Conservation (phyloP, 805 yeast species). For the Candida maesae region DNA sequence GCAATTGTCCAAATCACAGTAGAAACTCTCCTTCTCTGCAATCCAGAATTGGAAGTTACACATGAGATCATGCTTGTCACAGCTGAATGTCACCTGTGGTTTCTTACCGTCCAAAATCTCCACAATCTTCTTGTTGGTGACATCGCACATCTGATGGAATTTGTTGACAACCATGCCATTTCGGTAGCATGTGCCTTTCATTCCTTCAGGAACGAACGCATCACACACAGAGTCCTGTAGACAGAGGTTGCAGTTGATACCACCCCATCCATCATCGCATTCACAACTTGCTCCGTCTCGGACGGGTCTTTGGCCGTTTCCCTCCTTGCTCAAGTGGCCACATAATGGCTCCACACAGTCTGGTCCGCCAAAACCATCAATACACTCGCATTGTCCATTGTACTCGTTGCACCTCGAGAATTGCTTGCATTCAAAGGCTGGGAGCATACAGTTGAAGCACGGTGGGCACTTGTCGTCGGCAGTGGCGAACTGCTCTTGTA, state of each 20-base stretch:
- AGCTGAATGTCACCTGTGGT: constrained; percentile 91
- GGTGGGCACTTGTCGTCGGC: constrained; percentile 63
- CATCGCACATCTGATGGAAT: constrained; percentile 90
- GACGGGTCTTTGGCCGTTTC: constrained; percentile 50
- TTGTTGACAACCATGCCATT: constrained; percentile 79
- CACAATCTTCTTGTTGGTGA: constrained; percentile 82
- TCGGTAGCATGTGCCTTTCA: constrained; percentile 84
- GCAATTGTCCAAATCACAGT: constrained; percentile 79
- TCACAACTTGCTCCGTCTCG: constrained; percentile 52
- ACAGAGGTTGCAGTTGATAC: constrained; percentile 92
- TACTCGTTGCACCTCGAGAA: constrained; percentile 83
- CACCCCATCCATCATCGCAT: constrained; percentile 87
- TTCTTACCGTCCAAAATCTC: constrained; percentile 72
- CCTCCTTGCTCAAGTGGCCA: constrained; percentile 71
- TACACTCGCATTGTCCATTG: constrained; percentile 90
- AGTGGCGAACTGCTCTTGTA: background rate
- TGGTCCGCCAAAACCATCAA: constrained; percentile 88
- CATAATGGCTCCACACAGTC: constrained; percentile 89
- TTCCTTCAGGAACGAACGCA: constrained; percentile 79
- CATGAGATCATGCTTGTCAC: constrained; percentile 57
- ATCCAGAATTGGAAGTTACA: constrained; percentile 98
- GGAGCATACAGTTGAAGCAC: constrained; percentile 92
- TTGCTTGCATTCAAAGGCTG: constrained; percentile 86
- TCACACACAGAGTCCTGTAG: constrained; percentile 70
- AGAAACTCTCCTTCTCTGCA: constrained; percentile 83